A percentile compares a stretch with the other conserved stretches of the same genome.
These are phyloP conservation scores for Didymella pomorum DNA, from an alignment of 2,329 filamentous ascomycete genomes.

Conservation along the genomic window DNA sequence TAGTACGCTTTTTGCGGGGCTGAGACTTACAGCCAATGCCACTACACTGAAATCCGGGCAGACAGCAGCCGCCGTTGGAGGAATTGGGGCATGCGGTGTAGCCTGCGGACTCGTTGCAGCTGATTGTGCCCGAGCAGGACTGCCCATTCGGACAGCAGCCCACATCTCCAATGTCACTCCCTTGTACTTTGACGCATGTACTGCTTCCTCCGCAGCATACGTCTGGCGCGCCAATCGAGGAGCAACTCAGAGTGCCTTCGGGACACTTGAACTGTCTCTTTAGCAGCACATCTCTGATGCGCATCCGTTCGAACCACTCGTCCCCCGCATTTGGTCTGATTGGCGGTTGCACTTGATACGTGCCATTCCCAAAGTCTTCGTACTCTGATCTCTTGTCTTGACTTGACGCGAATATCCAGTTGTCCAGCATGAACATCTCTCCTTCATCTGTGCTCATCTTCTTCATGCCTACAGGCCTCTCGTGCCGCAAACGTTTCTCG, in stretches of 20 bases:
- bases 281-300: constrained; percentile 50
- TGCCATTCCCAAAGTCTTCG: constrained; percentile 30
- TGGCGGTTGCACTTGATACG: constrained; percentile 34
- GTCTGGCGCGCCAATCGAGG: constrained; percentile 69
- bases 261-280: constrained; percentile 73
- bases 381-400: constrained; percentile 19
- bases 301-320: constrained; percentile 50
- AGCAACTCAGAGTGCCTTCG: constrained; percentile 69
- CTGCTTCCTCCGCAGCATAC: constrained; percentile 75
- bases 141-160: constrained; percentile 76
- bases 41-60: constrained; percentile 73
- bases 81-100: constrained; percentile 71
- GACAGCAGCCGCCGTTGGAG: constrained; percentile 78
- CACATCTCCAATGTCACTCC: constrained; percentile 71
- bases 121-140: constrained; percentile 70
- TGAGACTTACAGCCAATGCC: constrained; percentile 71
- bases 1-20: background rate
- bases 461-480: constrained; percentile 68
- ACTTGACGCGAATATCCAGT: constrained; percentile 61
- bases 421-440: constrained; percentile 77
- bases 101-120: constrained; percentile 65
- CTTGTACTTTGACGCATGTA: constrained; percentile 63
- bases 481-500: constrained; percentile 50
- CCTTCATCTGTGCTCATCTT: constrained; percentile 76
- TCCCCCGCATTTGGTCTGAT: constrained; percentile 38